Percentiles rank a stretch among this genome's conserved stretches.
phyloP scores from a whole-genome alignment of 148 eudicot genomes.

The Amaranthus palmeri region DNA sequence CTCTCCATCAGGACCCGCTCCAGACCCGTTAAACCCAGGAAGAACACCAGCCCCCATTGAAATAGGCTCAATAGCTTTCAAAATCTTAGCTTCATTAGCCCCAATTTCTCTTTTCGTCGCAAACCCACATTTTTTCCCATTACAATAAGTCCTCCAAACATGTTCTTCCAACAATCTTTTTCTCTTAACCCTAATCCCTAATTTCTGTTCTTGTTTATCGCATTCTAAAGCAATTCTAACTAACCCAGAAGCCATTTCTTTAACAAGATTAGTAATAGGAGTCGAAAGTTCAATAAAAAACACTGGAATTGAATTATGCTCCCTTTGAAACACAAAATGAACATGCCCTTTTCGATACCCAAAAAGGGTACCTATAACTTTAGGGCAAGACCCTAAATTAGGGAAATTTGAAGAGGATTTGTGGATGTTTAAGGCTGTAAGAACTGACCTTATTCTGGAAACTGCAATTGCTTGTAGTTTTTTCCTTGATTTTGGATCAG shows the following conservation, averaged over 20 bases:
- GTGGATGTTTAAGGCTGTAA: slow-evolving; percentile 29
- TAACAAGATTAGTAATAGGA: slow-evolving; percentile 46
- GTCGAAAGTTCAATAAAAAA: slow-evolving; percentile 63
- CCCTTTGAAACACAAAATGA: slow-evolving; percentile 58
- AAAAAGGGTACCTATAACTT: slow-evolving; percentile 54
- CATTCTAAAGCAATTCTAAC: slow-evolving; percentile 67
- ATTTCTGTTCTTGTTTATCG: slow-evolving; percentile 27
- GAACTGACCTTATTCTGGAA: slow-evolving; percentile 31
- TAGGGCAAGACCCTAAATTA: slow-evolving; percentile 29
- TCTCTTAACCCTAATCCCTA: slow-evolving; percentile 7
- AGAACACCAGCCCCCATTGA: slow-evolving; percentile 85
- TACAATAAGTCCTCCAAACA: slow-evolving; percentile 62
- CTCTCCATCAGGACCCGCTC: slow-evolving; percentile 41
- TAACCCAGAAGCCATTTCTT: slow-evolving; percentile 67
- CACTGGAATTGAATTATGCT: slow-evolving; percentile 42
- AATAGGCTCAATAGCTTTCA: slow-evolving; percentile 60
- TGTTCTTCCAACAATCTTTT: slow-evolving; percentile 46
- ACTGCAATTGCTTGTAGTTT: slow-evolving; percentile 36
- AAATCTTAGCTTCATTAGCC: slow-evolving; percentile 48
- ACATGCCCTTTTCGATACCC: slow-evolving; percentile 63
- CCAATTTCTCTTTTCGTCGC: slow-evolving; percentile 50
- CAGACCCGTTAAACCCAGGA: slow-evolving; percentile 46
- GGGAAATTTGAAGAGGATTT: slow-evolving; percentile 17
- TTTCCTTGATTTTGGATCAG: slow-evolving; percentile 17
- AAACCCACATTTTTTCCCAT: slow-evolving; percentile 69